Evolutionary conservation across 805 yeast genomes (phyloP).

Genomic region (Candida broadrunensis): DNA sequence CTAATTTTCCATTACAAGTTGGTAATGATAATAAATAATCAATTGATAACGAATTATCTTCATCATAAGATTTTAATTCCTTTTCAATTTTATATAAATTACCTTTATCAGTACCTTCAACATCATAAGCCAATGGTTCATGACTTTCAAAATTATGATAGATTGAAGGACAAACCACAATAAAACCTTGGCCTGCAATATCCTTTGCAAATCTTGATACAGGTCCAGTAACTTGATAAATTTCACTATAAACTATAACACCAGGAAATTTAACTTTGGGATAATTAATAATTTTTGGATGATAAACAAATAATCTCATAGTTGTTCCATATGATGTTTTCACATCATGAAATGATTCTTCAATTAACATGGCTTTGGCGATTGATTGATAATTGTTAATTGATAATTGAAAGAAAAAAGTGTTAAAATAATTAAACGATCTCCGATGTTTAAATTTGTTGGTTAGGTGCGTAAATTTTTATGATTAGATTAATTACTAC

Average conservation of each 20-base stretch:
- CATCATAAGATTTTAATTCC: conserved; percentile 71
- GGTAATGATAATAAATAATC: conserved; percentile 56
- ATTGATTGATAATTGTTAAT: not conserved
- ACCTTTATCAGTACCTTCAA: conserved; percentile 72
- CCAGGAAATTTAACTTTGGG: conserved; percentile 83
- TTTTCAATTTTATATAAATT: conserved; percentile 64
- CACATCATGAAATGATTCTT: conserved; percentile 63
- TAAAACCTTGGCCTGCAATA: conserved; percentile 77
- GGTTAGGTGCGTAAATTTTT: too few species aligned
- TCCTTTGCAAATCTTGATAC: conserved; percentile 74
- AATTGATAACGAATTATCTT: conserved; percentile 62
- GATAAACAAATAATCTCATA: conserved; percentile 62
- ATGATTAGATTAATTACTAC: too few species aligned
- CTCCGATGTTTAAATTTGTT: too few species aligned
- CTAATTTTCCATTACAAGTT: conserved; percentile 70
- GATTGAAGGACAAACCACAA: conserved; percentile 75
- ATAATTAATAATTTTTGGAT: conserved; percentile 67
- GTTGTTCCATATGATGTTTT: conserved; percentile 63
- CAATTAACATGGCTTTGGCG: conserved; percentile 56
- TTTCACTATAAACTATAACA: conserved; percentile 74
- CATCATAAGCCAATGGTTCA: conserved; percentile 67
- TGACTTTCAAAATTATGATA: conserved; percentile 70
- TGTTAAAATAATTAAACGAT: too few species aligned
- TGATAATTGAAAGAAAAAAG: too few species aligned
- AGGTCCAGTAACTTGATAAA: conserved; percentile 81